Conservation (phyloP, 495 filamentous ascomycete genomes). For the Penicillium lagena region DNA sequence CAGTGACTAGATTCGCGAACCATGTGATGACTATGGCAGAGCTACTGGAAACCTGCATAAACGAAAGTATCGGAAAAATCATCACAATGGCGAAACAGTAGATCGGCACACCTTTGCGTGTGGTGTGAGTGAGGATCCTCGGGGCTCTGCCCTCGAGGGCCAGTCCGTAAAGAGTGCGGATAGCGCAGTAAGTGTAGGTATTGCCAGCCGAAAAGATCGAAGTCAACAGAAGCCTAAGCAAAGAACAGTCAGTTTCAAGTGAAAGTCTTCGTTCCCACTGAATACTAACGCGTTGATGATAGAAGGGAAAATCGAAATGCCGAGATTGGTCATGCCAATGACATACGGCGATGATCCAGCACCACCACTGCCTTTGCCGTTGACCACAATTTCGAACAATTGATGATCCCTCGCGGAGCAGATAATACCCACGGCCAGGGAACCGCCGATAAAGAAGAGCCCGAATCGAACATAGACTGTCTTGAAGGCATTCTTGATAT, state of each 20-base stretch:
- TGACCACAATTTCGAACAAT: constrained; percentile 36
- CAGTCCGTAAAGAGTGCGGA: constrained; percentile 67
- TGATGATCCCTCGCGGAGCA: constrained; percentile 50
- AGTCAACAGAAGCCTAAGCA: constrained; percentile 49
- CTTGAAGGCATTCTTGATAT: constrained; percentile 59
- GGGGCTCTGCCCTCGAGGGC: constrained; percentile 62
- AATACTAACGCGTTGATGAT: constrained; percentile 21
- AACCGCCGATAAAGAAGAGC: constrained; percentile 69
- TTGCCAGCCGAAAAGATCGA: constrained; percentile 80
- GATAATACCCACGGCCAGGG: constrained; percentile 61
- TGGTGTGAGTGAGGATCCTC: constrained; percentile 46
- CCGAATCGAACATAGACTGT: constrained; percentile 68
- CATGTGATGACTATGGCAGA: constrained; percentile 29
- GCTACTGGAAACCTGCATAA: constrained; percentile 21
- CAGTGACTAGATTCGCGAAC: constrained; percentile 29
- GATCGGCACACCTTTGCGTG: constrained; percentile 40
- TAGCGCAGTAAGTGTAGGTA: constrained; percentile 76
- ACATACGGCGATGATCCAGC: constrained; percentile 73
- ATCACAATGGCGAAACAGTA: constrained; percentile 42
- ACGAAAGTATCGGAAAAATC: constrained; percentile 41
- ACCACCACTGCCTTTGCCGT: constrained; percentile 24
- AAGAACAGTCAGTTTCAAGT: background rate
- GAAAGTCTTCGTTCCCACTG: background rate
- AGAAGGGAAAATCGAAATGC: constrained; percentile 38
- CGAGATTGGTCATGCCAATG: constrained; percentile 71